Evolutionary conservation across 2,329 filamentous ascomycete genomes (phyloP).

Genomic region (Hymenoscyphus repandus): DNA sequence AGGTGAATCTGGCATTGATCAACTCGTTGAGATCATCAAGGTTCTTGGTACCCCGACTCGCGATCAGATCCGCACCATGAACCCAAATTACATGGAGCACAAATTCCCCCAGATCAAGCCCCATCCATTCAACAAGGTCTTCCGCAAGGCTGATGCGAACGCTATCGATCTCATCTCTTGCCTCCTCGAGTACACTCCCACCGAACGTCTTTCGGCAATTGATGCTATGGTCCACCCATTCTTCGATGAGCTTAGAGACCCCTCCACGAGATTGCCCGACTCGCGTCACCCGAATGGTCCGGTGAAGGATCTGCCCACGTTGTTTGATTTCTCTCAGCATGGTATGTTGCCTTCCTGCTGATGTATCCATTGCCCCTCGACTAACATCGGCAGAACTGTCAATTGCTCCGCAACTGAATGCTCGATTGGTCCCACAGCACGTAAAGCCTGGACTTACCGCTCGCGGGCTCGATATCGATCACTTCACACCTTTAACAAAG

Average conservation of each 20-base stretch:
- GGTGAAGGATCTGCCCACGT: constrained; percentile 72
- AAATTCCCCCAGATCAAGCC: constrained; percentile 99
- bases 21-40: constrained; percentile 99
- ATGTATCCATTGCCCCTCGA: neutral
- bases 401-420: constrained; percentile 85
- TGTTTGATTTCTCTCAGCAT: constrained; percentile 92
- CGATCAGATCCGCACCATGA: constrained; percentile 99
- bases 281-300: constrained; percentile 83
- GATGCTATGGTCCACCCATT: constrained; percentile 98
- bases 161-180: constrained; percentile 94
- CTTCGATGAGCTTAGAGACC: constrained; percentile 94
- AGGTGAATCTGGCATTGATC: constrained; percentile 96
- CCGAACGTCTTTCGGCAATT: constrained; percentile 85
- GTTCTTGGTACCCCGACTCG: constrained; percentile 93
- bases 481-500: constrained; percentile 84
- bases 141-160: constrained; percentile 89
- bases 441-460: constrained; percentile 68
- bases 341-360: constrained; percentile 53
- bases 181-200: constrained; percentile 94
- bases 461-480: constrained; percentile 85
- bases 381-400: constrained; percentile 67
- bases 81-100: constrained; percentile 99
- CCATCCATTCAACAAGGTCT: constrained; percentile 98
- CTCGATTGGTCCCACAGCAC: constrained; percentile 80
- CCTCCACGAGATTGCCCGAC: constrained; percentile 85